Conservation (phyloP, 2,329 filamentous ascomycete genomes). For the Neopestalotiopsis sp. region DNA sequence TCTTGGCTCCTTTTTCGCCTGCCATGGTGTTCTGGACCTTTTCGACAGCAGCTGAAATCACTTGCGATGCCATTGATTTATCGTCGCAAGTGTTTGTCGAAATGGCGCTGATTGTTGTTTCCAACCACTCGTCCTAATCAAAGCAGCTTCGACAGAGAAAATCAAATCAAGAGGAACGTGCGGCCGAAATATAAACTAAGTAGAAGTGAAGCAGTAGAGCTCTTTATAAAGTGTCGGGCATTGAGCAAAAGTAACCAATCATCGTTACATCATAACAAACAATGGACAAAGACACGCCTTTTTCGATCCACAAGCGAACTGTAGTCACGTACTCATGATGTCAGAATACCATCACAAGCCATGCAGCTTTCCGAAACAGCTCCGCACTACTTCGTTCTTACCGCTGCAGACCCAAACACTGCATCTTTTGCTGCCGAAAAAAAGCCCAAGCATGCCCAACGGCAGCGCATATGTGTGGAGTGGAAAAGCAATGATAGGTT, state of each 20-base stretch:
- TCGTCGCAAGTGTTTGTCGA: neutral
- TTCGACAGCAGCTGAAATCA: constrained; percentile 10
- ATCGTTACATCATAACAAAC: neutral
- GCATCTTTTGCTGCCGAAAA: neutral
- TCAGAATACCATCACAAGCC: neutral
- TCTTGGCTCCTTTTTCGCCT: constrained; percentile 17
- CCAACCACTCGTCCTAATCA: too few species aligned
- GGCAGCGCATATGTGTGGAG: neutral
- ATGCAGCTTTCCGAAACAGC: neutral
- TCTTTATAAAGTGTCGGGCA: neutral
- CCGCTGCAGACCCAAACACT: neutral
- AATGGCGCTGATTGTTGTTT: neutral
- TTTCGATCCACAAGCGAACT: neutral
- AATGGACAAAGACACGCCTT: neutral
- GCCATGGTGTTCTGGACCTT: constrained; percentile 14
- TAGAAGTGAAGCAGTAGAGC: neutral
- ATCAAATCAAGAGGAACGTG: neutral
- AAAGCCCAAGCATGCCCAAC: neutral
- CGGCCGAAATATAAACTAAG: neutral
- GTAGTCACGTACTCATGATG: constrained; percentile 12
- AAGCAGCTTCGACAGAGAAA: too few species aligned
- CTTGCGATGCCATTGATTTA: constrained; percentile 13
- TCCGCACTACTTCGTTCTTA: neutral
- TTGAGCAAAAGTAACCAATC: neutral
- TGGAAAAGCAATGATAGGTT: neutral